Base-by-base conservation (phyloP, 257 asterid genomes). In the Nicotiana noctiflora region DNA sequence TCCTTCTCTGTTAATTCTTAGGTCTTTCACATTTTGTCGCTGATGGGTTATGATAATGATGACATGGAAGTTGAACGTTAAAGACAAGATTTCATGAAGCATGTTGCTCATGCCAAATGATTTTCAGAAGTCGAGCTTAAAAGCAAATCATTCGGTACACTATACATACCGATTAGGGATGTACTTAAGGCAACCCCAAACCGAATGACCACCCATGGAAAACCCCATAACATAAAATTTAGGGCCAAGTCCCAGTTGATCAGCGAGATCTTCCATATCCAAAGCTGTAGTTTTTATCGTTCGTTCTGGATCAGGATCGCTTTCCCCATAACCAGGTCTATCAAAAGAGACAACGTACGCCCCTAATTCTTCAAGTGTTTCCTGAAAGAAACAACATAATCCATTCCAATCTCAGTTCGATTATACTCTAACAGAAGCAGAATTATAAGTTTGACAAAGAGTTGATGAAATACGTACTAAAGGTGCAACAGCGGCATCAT, bases 261-360 rank as follows among this genome's bases (percentile, higher is more conserved):
- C 92, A 13, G 89, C 94, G 11, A 93, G 96, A 81, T 93, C 96
- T 84, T 93, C 96, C 76, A 93, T 90, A 77, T 93, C 96, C 32
- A 89, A 68, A 3, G 90, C 90, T 60, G 84, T 76, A 84, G 94
- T 93, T 83, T 83, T 70, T 9, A 90, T 78, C 1, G 91, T 88
- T 49, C 96, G 81, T 56, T 85, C 86, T 2, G 96, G 94, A 83
- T 91, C 89, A 1, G 96, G 97, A 85, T 93, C 97, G 44, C 96
- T 93, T 89, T 93, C 90, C 75, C 96, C 97, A 74, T 93, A 93
- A 66, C 97, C 96, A 3, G 96, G 92, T 81, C 96, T 89, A 81
- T 91, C 97, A 80, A 93, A 93, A 25, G 93, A 76, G 83, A 93
- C 94, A 0, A 93, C 72, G 82, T 93, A 87, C 17, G 86, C 84